Evolutionary conservation across 805 yeast species (phyloP).

Genomic region (Sungouiella thailandica): DNA sequence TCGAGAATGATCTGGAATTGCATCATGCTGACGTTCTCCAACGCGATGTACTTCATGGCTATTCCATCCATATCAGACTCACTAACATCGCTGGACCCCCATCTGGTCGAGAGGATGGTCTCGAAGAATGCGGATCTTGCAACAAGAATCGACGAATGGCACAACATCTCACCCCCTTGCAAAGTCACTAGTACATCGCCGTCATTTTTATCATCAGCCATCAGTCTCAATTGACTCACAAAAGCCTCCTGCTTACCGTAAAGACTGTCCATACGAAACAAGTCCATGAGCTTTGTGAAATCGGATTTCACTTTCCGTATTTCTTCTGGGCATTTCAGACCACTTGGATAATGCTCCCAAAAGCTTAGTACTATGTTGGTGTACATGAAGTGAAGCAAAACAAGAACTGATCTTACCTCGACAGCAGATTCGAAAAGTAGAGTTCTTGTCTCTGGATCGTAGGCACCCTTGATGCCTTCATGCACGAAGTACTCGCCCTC

Average conservation of each 20-base stretch:
- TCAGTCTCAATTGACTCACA: conserved; percentile 5
- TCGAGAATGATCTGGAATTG: conserved; percentile 48
- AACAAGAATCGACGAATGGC: conserved; percentile 50
- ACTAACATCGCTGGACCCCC: conserved; percentile 31
- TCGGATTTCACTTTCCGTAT: conserved; percentile 23
- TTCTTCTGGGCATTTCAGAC: conserved; percentile 23
- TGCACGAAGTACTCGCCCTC: conserved; percentile 19
- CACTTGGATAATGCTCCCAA: conserved; percentile 39
- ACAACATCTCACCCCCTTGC: conserved; percentile 41
- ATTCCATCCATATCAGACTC: conserved; percentile 4
- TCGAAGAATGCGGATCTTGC: conserved; percentile 62
- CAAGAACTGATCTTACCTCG: conserved; percentile 35
- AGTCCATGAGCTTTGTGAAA: conserved; percentile 20
- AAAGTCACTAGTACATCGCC: conserved; percentile 44
- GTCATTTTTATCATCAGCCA: conserved; percentile 13
- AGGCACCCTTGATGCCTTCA: conserved; percentile 22
- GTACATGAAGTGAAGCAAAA: conserved; percentile 43
- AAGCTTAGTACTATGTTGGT: conserved; percentile 41
- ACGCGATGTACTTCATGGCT: conserved; percentile 28
- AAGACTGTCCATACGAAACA: conserved; percentile 12
- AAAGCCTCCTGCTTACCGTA: conserved; percentile 7
- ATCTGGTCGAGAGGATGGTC: conserved; percentile 48
- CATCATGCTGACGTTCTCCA: conserved; percentile 36
- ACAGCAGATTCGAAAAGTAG: conserved; percentile 20
- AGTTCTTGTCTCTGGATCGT: conserved; percentile 7